phyloP scores from a whole-genome alignment of 805 yeast species.

The Ogataea ganodermae region DNA sequence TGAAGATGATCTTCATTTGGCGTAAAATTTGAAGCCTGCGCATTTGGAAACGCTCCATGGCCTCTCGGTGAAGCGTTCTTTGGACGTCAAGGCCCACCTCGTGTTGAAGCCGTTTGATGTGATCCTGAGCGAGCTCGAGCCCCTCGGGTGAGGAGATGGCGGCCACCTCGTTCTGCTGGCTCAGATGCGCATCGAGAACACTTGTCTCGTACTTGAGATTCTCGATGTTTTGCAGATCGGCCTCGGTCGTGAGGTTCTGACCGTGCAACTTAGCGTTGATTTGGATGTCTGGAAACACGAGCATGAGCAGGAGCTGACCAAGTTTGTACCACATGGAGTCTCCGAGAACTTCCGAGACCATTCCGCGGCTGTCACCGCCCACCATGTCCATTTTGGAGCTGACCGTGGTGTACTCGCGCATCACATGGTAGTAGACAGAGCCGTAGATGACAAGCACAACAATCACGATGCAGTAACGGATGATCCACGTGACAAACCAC shows the following conservation, averaged over 20 bases:
- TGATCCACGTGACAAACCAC: slow-evolving; percentile 85
- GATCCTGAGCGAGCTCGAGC: slow-evolving; percentile 6
- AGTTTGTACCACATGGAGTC: slow-evolving; percentile 36
- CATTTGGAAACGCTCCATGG: slow-evolving; percentile 59
- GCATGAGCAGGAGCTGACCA: slow-evolving; percentile 30
- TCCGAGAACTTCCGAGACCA: slow-evolving; percentile 26
- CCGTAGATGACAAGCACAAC: slow-evolving; percentile 65
- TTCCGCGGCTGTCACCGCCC: slow-evolving; percentile 17
- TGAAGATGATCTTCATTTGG: slow-evolving; percentile 77
- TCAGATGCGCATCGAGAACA: slow-evolving; percentile 3
- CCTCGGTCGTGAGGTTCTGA: slow-evolving; percentile 27
- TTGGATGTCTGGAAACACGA: slow-evolving; percentile 35
- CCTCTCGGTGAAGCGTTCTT: slow-evolving; percentile 53
- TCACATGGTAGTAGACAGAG: slow-evolving; percentile 72
- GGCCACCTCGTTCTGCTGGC: background rate
- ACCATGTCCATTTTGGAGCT: slow-evolving; percentile 41
- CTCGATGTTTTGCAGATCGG: slow-evolving; percentile 32
- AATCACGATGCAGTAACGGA: slow-evolving; percentile 68
- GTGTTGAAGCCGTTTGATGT: slow-evolving; percentile 17
- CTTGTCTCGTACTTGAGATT: slow-evolving; percentile 18
- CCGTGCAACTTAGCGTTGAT: slow-evolving; percentile 35
- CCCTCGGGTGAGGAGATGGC: slow-evolving; percentile 1
- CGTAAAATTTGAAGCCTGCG: slow-evolving; percentile 68
- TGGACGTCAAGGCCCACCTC: slow-evolving; percentile 35
- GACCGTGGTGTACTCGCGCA: slow-evolving; percentile 57